These are phyloP conservation scores for Lactarius deliciosus DNA, from an alignment of 768 basidiomycete species.

Conservation along the genomic window DNA sequence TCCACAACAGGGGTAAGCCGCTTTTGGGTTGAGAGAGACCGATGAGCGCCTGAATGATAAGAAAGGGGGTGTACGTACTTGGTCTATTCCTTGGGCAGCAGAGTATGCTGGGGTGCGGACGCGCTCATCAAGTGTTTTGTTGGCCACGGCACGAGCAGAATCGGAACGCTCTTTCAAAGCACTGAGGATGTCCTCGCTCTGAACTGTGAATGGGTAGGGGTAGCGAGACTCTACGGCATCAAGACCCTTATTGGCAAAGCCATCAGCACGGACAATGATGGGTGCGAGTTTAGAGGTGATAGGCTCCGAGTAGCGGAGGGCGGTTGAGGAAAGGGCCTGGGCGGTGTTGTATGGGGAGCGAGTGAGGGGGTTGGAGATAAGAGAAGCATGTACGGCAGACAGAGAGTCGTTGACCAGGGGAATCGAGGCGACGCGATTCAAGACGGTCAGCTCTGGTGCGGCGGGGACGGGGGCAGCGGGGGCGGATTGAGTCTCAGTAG, in stretches of 20 bases:
- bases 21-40: constrained; percentile 37
- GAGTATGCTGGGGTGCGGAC: constrained; percentile 62
- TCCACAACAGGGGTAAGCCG: constrained; percentile 74
- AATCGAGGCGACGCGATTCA: constrained; percentile 67
- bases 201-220: constrained; percentile 73
- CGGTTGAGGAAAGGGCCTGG: constrained; percentile 51
- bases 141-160: constrained; percentile 53
- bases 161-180: constrained; percentile 59
- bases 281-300: constrained; percentile 65
- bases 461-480: constrained; percentile 11
- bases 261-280: constrained; percentile 60
- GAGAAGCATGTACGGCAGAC: constrained; percentile 55
- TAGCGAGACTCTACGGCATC: constrained; percentile 71
- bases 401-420: constrained; percentile 69
- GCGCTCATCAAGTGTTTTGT: constrained; percentile 63
- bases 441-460: constrained; percentile 57
- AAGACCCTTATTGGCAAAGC: constrained; percentile 69
- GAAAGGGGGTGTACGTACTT: constrained; percentile 45
- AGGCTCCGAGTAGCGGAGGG: constrained; percentile 53
- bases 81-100: constrained; percentile 68
- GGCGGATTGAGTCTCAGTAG: constrained; percentile 37
- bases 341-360: constrained; percentile 65
- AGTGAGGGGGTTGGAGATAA: constrained; percentile 60
- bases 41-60: constrained; percentile 16
- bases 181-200: constrained; percentile 66